Evolutionary conservation across 768 basidiomycete genomes (phyloP).

Genomic region (Rhodocollybia butyracea): DNA sequence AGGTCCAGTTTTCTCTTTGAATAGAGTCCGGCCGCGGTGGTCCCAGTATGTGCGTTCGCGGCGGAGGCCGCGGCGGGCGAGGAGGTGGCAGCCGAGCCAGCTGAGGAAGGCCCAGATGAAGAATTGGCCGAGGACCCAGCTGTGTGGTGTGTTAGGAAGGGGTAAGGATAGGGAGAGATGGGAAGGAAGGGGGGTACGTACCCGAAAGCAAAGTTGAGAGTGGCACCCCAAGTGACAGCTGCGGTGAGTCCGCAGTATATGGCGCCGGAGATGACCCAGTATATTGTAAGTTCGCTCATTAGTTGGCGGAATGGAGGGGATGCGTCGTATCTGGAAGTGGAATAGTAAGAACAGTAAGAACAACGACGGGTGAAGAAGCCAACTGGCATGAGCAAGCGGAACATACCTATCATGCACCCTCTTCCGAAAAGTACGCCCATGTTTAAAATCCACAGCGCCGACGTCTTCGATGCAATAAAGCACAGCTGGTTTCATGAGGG

Average conservation of each 20-base stretch:
- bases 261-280: conserved; percentile 20
- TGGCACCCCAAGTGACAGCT: conserved; percentile 23
- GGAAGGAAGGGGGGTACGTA: neutral
- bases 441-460: conserved; percentile 26
- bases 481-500: conserved; percentile 27
- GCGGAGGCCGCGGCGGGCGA: too few relatives aligned
- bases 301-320: conserved; percentile 26
- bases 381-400: too few relatives aligned
- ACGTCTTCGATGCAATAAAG: conserved; percentile 30
- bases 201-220: conserved; percentile 26
- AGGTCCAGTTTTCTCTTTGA: neutral
- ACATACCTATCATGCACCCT: conserved; percentile 21
- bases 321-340: conserved; percentile 15
- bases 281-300: conserved; percentile 21
- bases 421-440: conserved; percentile 22
- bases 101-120: too few relatives aligned
- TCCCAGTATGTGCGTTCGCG: too few relatives aligned
- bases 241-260: conserved; percentile 27
- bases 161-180: neutral
- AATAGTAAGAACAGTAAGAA: neutral
- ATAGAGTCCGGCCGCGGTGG: neutral
- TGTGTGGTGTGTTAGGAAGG: neutral
- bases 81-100: too few relatives aligned
- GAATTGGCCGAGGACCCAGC: too few relatives aligned
- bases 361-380: neutral